Evolutionary conservation across 208 protist genomes (phyloP), one percentile per base, ranked within the genome.

Genomic region (Entamoeba dispar): DNA sequence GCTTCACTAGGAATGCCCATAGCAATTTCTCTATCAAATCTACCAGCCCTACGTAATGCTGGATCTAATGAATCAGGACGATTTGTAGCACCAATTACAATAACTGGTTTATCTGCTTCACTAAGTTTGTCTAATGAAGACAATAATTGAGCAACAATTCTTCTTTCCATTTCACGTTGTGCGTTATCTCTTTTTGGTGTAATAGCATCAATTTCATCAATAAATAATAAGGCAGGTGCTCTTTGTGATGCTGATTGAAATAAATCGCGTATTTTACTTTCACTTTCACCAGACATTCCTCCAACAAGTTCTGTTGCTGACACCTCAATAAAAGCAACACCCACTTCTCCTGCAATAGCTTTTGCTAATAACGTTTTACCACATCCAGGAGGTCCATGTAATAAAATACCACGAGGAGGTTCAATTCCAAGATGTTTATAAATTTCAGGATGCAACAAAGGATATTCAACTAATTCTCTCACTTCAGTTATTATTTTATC

Each of bases 401-500:
- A 47, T 27, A 95, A 47, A 10, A 94, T 31, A 17, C 94, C 94
- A 22, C 38, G 4, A 19, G 91, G 27, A 15, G 93, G 92, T 49
- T 34, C 49, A 47, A 92, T 51, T 14, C 50, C 50, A 51, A 92
- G 27, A 50, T 50, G 31, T 43, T 50, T 43, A 34, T 61, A 92
- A 8, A 92, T 31, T 43, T 50, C 27, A 3, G 50, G 49, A 69
- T 92, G 97, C 4, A 99, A 97, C 7, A 99, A 95, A 27, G 99
- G 99, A 31, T 99, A 96, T 95, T 99, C 99, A 49, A 99, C 98
- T 10, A 99, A 98, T 96, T 99, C 99, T 47, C 98, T 96, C 91
- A 99, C 97, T 95, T 99, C 98, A 92, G 99, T 97, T 93, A 99
- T 98, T 96, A 99, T 98, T 93, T 99, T 98, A 94, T 99, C 98